A percentile compares a stretch with the other conserved stretches of the same genome.
These are phyloP conservation scores for Lasiodiplodia hormozganensis DNA, from an alignment of 2,329 filamentous ascomycete genomes.

Conservation along the genomic window DNA sequence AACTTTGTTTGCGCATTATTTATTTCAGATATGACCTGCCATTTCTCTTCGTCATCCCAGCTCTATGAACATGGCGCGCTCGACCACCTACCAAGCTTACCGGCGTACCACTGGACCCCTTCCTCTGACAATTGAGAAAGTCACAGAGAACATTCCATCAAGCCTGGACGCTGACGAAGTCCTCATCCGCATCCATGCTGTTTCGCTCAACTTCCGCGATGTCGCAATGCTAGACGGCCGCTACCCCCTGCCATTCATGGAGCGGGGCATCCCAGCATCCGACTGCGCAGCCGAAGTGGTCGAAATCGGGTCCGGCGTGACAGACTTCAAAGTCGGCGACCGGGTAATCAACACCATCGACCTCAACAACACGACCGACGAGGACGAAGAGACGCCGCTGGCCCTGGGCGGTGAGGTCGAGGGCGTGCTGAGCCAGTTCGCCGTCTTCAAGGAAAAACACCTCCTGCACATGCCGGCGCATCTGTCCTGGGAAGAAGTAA, in stretches of 20 bases:
- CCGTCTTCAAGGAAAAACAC: too few species aligned
- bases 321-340: slow-evolving; percentile 35
- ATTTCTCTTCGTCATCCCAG: too few species aligned
- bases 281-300: slow-evolving; percentile 39
- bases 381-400: slow-evolving; percentile 30
- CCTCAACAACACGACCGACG: slow-evolving; percentile 28
- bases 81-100: slow-evolving; percentile 31
- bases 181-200: slow-evolving; percentile 38
- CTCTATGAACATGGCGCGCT: neutral
- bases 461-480: too few species aligned
- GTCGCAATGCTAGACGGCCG: slow-evolving; percentile 36
- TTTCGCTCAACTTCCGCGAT: slow-evolving; percentile 41
- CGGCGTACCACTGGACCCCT: slow-evolving; percentile 32
- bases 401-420: slow-evolving; percentile 30
- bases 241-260: slow-evolving; percentile 31
- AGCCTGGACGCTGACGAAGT: slow-evolving; percentile 34
- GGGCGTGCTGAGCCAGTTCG: slow-evolving; percentile 37
- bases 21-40: neutral
- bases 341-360: slow-evolving; percentile 34
- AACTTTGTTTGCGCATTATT: neutral
- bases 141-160: slow-evolving; percentile 33
- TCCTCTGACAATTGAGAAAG: slow-evolving; percentile 28
- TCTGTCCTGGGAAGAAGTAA: too few species aligned
- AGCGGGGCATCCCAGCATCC: slow-evolving; percentile 36
- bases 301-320: slow-evolving; percentile 34